Evolutionary conservation across 257 asterid species (phyloP).

Genomic region (Lycium ferocissimum): DNA sequence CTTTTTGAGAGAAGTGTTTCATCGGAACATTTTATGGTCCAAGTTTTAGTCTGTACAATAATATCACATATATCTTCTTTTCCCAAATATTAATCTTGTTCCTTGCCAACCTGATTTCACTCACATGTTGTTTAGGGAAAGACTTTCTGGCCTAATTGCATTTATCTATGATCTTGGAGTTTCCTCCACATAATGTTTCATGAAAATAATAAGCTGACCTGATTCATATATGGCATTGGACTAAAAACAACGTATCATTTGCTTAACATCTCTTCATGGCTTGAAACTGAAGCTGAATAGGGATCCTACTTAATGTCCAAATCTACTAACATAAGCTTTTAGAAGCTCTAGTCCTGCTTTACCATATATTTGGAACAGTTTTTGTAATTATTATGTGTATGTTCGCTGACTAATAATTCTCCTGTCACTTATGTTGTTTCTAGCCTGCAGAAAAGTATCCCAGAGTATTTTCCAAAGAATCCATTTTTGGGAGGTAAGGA

Average conservation of each 20-base stretch:
- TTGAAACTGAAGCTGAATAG: conserved; percentile 6
- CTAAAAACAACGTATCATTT: background rate
- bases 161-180: too few relatives aligned
- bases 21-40: background rate
- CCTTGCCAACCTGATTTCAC: too few relatives aligned
- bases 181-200: too few relatives aligned
- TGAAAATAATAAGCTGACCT: background rate
- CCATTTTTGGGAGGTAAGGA: conserved; percentile 64
- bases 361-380: background rate
- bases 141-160: too few relatives aligned
- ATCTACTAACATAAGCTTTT: background rate
- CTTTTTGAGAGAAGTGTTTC: background rate
- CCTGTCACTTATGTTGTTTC: conserved; percentile 4
- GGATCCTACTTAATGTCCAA: conserved; percentile 21
- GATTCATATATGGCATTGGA: background rate
- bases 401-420: background rate
- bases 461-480: conserved; percentile 49
- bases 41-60: background rate
- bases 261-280: background rate
- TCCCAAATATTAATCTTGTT: too few relatives aligned
- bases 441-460: conserved; percentile 78
- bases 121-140: too few relatives aligned
- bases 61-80: too few relatives aligned
- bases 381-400: background rate
- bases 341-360: background rate